phyloP scores from a whole-genome alignment of 768 basidiomycete species.

The Strobilomyces confusus region DNA sequence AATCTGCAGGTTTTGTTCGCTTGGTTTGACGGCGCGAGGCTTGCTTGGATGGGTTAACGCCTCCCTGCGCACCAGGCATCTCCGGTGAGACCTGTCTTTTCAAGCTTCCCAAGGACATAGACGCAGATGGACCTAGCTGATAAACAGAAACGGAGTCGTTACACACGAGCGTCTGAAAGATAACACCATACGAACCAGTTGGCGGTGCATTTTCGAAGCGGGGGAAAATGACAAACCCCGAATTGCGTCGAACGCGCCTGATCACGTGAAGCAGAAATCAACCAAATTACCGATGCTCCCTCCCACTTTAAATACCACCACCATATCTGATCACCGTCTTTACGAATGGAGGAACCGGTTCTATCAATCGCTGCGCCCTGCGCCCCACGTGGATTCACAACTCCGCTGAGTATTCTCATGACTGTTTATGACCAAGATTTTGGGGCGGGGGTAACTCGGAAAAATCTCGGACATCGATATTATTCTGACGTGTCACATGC shows the following conservation, averaged over 20 bases:
- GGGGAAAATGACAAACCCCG: background rate
- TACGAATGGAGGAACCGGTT: too few relatives aligned
- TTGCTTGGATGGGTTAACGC: background rate
- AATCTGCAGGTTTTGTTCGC: conserved; percentile 12
- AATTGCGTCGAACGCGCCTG: background rate
- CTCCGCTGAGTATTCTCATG: background rate
- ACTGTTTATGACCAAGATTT: background rate
- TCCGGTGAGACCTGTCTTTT: conserved; percentile 23
- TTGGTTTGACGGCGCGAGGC: conserved; percentile 17
- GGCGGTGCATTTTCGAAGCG: conserved; percentile 12
- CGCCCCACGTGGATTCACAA: background rate
- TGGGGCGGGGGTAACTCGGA: conserved; percentile 3
- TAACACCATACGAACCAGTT: conserved; percentile 11
- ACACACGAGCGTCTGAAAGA: background rate
- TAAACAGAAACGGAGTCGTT: background rate
- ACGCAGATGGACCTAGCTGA: conserved; percentile 13
- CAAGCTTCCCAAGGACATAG: conserved; percentile 19
- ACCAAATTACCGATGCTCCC: too few relatives aligned
- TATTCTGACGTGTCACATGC: conserved; percentile 18
- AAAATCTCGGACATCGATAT: conserved; percentile 8
- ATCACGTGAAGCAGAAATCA: conserved; percentile 29
- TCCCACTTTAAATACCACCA: too few relatives aligned
- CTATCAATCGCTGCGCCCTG: background rate
- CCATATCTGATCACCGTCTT: too few relatives aligned
- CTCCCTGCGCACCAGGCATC: conserved; percentile 1